phyloP scores from a whole-genome alignment of 129 eudicot species.

The Ambrosia artemisiifolia region DNA sequence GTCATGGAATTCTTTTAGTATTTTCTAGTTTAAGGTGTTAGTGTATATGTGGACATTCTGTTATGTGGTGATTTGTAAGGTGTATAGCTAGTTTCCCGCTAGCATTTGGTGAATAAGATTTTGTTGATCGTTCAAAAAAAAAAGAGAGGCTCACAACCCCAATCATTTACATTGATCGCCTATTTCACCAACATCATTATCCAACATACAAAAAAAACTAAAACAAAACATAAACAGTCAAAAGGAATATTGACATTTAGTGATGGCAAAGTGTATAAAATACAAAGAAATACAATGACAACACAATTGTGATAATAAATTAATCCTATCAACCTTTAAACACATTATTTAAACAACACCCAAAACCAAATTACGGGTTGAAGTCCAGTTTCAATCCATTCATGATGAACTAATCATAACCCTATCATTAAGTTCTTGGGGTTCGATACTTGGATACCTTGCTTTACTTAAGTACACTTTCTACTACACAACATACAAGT shows the following conservation, averaged over 20 bases:
- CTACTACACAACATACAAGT: constrained; percentile 16
- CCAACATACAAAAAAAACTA: no score
- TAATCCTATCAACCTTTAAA: constrained; percentile 16
- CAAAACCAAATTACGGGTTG: not conserved
- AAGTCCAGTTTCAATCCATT: constrained; percentile 1
- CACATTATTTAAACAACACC: constrained; percentile 20
- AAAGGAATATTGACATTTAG: not conserved
- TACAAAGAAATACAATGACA: constrained; percentile 27
- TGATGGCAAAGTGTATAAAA: constrained; percentile 3
- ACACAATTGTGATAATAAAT: not conserved
- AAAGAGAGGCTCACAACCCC: constrained; percentile 31
- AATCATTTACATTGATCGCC: constrained; percentile 14
- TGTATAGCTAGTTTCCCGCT: no score
- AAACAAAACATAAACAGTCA: no score
- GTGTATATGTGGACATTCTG: no score
- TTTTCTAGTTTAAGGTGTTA: no score
- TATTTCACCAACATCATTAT: not conserved
- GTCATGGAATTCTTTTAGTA: no score
- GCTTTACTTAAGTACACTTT: not conserved
- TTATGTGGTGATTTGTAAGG: no score
- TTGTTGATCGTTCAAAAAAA: no score
- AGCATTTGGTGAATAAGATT: no score
- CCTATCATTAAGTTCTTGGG: constrained; percentile 20
- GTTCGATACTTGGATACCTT: constrained; percentile 26
- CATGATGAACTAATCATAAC: constrained; percentile 34